These are phyloP conservation scores for Ceratobasidium sp. DNA, from an alignment of 1,284 basidiomycete species.

Conservation along the genomic window DNA sequence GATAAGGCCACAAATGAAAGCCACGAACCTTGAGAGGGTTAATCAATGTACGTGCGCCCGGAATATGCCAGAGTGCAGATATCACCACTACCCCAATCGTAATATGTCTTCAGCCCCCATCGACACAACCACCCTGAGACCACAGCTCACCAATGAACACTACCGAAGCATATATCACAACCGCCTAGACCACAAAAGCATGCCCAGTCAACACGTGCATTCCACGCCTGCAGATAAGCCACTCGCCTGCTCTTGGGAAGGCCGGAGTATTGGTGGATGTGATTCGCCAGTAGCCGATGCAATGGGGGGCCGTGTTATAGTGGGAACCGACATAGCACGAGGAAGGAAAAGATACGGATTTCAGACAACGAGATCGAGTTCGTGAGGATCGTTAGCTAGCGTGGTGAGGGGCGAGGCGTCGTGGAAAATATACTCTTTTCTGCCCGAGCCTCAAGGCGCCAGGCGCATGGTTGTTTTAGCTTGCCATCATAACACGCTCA, in stretches of 20 bases:
- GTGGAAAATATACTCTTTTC: conserved; percentile 5
- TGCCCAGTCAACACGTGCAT: conserved; percentile 32
- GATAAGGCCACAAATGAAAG: not conserved
- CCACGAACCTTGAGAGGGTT: conserved; percentile 62
- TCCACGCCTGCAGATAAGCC: conserved; percentile 5
- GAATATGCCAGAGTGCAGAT: conserved; percentile 45
- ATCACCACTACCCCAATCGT: conserved; percentile 71
- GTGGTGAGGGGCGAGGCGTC: conserved; percentile 7
- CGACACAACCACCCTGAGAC: conserved; percentile 32
- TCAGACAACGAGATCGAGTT: conserved; percentile 8
- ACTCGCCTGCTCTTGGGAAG: conserved; percentile 40
- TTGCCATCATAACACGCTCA: conserved; percentile 5
- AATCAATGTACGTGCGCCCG: conserved; percentile 44
- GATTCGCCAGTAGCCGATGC: conserved; percentile 17
- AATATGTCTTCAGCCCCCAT: conserved; percentile 10
- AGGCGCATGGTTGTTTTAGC: conserved; percentile 15
- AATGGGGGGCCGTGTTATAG: conserved; percentile 38
- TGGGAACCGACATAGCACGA: conserved; percentile 25
- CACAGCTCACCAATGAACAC: conserved; percentile 60
- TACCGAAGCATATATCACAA: conserved; percentile 50
- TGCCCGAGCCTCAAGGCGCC: conserved; percentile 20
- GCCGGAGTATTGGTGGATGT: conserved; percentile 4
- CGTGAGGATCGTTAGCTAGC: conserved; percentile 32
- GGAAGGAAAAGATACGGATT: not conserved
- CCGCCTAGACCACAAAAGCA: conserved; percentile 28